phyloP scores from a whole-genome alignment of 441 rosid species.

The Rhodomyrtus psidioides region DNA sequence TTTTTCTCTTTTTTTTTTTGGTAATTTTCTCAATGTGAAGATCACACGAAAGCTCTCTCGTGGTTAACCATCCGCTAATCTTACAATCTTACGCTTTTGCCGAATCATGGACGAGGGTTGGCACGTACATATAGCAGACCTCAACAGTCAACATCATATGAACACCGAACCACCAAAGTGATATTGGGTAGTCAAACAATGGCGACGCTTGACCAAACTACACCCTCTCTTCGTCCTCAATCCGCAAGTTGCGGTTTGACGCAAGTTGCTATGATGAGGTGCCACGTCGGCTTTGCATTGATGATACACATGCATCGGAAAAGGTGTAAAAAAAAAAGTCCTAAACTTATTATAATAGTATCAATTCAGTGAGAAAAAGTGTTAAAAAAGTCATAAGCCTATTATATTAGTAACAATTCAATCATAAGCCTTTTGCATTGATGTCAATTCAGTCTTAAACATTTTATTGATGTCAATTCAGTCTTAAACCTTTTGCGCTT shows the following conservation, averaged over 20 bases:
- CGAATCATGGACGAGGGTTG: neutral
- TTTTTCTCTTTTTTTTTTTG: neutral
- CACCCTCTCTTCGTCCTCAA: neutral
- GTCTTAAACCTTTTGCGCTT: too few species aligned
- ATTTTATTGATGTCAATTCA: too few species aligned
- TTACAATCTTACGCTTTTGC: neutral
- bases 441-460: too few species aligned
- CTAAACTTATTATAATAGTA: too few species aligned
- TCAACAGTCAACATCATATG: neutral
- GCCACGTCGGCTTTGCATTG: neutral
- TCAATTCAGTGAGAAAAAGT: too few species aligned
- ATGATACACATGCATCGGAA: neutral
- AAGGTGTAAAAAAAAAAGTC: too few species aligned
- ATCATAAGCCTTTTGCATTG: too few species aligned
- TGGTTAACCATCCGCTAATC: neutral
- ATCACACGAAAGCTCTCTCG: neutral
- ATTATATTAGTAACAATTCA: too few species aligned
- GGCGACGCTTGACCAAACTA: neutral
- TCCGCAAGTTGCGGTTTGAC: neutral
- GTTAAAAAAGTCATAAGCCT: too few species aligned
- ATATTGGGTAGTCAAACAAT: neutral
- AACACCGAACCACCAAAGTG: neutral
- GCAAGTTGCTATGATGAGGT: neutral
- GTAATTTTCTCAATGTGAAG: neutral
- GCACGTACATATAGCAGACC: neutral